phyloP scores from a whole-genome alignment of 257 asterid species.

The Nicotiana tomentosiformis region DNA sequence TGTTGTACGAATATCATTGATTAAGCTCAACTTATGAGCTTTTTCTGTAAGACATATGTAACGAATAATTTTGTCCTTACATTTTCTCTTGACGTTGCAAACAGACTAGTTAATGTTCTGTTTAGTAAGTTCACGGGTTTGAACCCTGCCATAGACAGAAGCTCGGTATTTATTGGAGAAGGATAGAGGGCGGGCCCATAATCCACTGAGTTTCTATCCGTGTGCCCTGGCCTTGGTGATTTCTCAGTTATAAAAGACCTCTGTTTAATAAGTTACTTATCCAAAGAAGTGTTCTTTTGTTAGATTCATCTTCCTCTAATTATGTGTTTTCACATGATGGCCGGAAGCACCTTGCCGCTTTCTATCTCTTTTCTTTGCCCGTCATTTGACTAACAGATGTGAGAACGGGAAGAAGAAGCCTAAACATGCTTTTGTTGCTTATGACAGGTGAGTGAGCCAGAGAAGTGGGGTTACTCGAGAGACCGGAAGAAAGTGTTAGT shows the following conservation, averaged over 20 bases:
- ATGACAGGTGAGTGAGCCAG: conserved; percentile 84
- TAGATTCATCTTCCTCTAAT: neutral
- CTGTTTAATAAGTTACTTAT: neutral
- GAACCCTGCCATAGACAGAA: neutral
- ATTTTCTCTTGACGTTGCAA: neutral
- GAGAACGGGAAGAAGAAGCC: neutral
- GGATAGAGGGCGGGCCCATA: neutral
- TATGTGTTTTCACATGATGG: neutral
- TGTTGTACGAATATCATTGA: neutral
- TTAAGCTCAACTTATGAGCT: neutral
- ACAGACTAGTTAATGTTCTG: neutral
- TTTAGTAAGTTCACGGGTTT: neutral
- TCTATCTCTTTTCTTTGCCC: neutral
- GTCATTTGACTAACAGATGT: neutral
- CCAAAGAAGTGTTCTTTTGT: neutral
- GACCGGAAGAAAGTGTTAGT: conserved; percentile 83
- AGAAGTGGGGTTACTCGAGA: conserved; percentile 70
- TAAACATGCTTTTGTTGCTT: conserved; percentile 13
- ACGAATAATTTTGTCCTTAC: neutral
- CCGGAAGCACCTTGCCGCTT: neutral
- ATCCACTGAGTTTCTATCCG: neutral
- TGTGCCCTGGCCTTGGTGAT: neutral
- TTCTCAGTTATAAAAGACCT: neutral
- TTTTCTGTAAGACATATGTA: neutral
- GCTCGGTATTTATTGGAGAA: neutral